Evolutionary conservation across 169 alveolate genomes (phyloP).

Genomic region (Cryptosporidium sp.): DNA sequence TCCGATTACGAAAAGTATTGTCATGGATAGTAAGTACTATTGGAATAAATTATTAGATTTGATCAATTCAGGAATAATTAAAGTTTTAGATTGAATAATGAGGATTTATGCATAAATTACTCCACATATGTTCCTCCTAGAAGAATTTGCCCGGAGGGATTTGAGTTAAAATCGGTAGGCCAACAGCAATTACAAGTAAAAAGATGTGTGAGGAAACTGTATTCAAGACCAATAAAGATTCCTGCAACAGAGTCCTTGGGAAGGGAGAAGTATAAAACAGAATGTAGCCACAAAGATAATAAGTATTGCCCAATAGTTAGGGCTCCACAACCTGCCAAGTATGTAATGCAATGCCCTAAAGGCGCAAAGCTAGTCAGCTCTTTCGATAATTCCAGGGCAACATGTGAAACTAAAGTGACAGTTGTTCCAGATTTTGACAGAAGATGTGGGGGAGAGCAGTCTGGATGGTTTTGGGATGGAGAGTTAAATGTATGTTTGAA

Average conservation of each 20-base stretch:
- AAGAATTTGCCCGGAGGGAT: slow-evolving; percentile 73
- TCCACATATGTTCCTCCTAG: slow-evolving; percentile 58
- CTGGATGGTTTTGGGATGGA: slow-evolving; percentile 75
- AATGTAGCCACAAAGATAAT: slow-evolving; percentile 35
- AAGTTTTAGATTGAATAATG: slow-evolving; percentile 43
- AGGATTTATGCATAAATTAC: slow-evolving; percentile 62
- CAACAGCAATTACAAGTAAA: slow-evolving; percentile 25
- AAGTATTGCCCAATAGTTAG: slow-evolving; percentile 45
- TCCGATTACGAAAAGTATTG: slow-evolving; percentile 72
- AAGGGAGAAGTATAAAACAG: slow-evolving; percentile 22
- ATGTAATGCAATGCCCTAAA: slow-evolving; percentile 61
- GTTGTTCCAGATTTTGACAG: slow-evolving; percentile 62
- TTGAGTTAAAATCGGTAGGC: slow-evolving; percentile 50
- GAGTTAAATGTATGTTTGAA: slow-evolving; percentile 23
- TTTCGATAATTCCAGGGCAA: slow-evolving; percentile 59
- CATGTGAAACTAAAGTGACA: slow-evolving; percentile 58
- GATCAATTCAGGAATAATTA: neutral
- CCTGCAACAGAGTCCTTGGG: slow-evolving; percentile 65
- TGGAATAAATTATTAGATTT: neutral
- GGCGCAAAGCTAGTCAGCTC: slow-evolving; percentile 52
- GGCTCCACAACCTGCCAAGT: slow-evolving; percentile 45
- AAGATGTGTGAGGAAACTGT: slow-evolving; percentile 57
- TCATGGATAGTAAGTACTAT: slow-evolving; percentile 44
- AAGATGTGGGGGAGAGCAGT: slow-evolving; percentile 63
- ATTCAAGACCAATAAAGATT: slow-evolving; percentile 68